Base-by-base conservation (phyloP, 2,329 filamentous ascomycete genomes). In the Knoxdaviesia proteae region DNA sequence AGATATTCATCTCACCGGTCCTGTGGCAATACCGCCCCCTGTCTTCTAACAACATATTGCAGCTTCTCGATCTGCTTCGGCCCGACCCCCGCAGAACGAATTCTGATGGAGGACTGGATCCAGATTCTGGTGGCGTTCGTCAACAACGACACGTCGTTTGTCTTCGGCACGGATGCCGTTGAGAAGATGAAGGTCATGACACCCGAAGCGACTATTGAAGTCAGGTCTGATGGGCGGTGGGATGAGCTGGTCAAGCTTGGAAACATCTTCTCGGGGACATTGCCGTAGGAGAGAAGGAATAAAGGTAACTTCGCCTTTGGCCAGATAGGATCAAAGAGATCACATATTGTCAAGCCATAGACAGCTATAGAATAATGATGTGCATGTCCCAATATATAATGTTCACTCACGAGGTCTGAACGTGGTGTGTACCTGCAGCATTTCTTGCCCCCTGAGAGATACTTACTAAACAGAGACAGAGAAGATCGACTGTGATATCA, bases 1-100 rank as follows among this genome's bases (percentile, higher is more conserved):
- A 6, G 1, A 10, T 6, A 7, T 2, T 20, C 8, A 11, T 37
- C 20, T 20, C 20, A 20, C 20, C 20, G 36, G 37, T 38, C 5
- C 7, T 4, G 5, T 7, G 35, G 10, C 29, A 34, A 30, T 11
- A 34, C 11, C 10, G 31, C n/a, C n/a, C 34, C n/a, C 1, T 7
- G n/a, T 6, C 34, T 39, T 42, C 50, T 10, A 2, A 8, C 5
- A 5, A 20, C 4, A 10, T 6, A 5, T 11, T 4, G 6, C 6
- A 50, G 61, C 42, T 64, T 59, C 45, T 55, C 58, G 0, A 57
- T 64, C 8, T 52, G 54, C 38, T 57, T 62, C 45, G 56, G 59
- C 0, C 61, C 60, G 5, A 62, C 54, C 0, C 32, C 45, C 0
- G 44, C 51, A 7, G 61, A 64, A 45, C 46, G 48, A 10, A 33